Percentiles rank a stretch among this genome's conserved stretches.
Conservation (phyloP, 78 protist species). For the Speleostelium caveatum region DNA sequence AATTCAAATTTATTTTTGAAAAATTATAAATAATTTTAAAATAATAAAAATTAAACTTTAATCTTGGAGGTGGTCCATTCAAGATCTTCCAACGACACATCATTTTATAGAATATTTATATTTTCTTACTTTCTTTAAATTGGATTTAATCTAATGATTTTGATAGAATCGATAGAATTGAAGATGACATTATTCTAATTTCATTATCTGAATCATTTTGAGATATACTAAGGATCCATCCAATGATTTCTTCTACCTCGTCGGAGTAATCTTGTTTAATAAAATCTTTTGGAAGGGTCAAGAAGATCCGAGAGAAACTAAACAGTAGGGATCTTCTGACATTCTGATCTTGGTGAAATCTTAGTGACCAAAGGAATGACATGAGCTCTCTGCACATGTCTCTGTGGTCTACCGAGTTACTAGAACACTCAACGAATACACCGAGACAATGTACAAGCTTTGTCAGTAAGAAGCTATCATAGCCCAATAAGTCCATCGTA, state of each 20-base stretch:
- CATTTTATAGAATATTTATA: too few species aligned
- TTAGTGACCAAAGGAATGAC: conserved; percentile 18
- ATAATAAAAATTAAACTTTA: too few species aligned
- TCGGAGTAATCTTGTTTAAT: conserved; percentile 48
- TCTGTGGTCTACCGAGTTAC: conserved; percentile 14
- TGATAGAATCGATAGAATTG: neutral
- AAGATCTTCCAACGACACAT: too few species aligned
- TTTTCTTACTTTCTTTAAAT: neutral
- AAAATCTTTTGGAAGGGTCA: neutral
- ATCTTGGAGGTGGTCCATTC: too few species aligned
- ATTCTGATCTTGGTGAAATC: conserved; percentile 26
- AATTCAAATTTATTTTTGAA: too few species aligned
- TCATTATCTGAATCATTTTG: conserved; percentile 64
- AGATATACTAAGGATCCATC: conserved; percentile 19
- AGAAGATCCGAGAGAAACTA: conserved; percentile 36
- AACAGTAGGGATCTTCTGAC: conserved; percentile 34
- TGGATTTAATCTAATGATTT: too few species aligned
- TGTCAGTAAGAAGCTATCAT: conserved; percentile 16
- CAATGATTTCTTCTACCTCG: conserved; percentile 41
- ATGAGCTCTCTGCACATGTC: conserved; percentile 24
- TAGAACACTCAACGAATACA: conserved; percentile 57
- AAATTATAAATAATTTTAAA: too few species aligned
- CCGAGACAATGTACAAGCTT: conserved; percentile 30
- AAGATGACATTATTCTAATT: conserved; percentile 55
- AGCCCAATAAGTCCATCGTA: conserved; percentile 18